Evolutionary conservation across 805 yeast genomes (phyloP), one percentile per base, ranked within the genome.

Genomic region (Spathaspora arborariae): DNA sequence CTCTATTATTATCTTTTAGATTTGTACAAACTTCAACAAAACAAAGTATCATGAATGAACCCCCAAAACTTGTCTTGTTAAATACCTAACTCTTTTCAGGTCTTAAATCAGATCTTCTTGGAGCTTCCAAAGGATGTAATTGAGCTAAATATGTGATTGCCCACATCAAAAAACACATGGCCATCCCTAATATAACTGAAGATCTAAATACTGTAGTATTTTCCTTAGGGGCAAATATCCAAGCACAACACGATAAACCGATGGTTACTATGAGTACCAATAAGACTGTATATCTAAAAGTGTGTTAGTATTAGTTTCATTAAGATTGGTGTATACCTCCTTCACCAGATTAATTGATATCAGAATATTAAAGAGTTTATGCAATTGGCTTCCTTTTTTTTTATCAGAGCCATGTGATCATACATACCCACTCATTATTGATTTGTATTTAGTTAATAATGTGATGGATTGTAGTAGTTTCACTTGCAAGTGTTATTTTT

Each of bases 141-240:
- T 91, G 97, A 48, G 82, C 76, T 54, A 90, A 73, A 62, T 89
- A 90, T 6, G 97, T 90, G 58, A 90, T 83, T 26, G 97, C 97
- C 95, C 95, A 87, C 91, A 87, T 84, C 60, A 87, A 72, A 64
- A 77, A 87, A 70, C 87, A 83, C 91, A 87, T 83, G 19, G 88
- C 77, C 55, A 87, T 64, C 7, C 88, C 77, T 52, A 87, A 72
- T 42, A 83, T 80, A 36, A 72, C 60, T 66, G 82, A 69, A 2
- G 75, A 70, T 50, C 76, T 63, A 67, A 68, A 71, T 26, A 69
- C 75, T 6, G 75, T 71, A 49, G 62, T 59, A 63, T 89, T 86
- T 56, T 84, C 79, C 66, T 85, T 84, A 40, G 97, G 97, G 7
- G 97, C 95, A 64, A 81, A 74, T 44, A 76, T 70, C 97, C 97